A percentile compares a stretch with the other conserved stretches of the same genome.
These are phyloP conservation scores for Diospyros kaki DNA, from an alignment of 148 eudicot genomes.

Conservation along the genomic window DNA sequence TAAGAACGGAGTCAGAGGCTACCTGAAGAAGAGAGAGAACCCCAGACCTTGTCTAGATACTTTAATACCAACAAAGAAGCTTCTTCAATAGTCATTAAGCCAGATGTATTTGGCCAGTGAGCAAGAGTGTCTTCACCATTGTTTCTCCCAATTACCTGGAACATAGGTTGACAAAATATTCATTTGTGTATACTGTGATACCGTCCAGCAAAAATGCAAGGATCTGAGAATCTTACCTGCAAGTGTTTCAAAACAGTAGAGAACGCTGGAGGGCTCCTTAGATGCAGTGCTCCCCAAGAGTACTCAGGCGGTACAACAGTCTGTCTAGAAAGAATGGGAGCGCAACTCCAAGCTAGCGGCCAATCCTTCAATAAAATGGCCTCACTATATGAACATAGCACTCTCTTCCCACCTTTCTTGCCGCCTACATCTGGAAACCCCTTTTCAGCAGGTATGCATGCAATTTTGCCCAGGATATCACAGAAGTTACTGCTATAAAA, in stretches of 20 bases:
- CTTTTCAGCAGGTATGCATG: constrained; percentile 86
- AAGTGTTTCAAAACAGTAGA: constrained; percentile 67
- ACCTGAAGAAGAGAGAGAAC: constrained; percentile 86
- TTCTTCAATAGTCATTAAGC: constrained; percentile 74
- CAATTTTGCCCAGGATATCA: constrained; percentile 74
- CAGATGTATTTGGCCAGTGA: constrained; percentile 83
- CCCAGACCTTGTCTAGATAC: constrained; percentile 85
- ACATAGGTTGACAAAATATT: constrained; percentile 11
- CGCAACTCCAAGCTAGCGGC: constrained; percentile 96
- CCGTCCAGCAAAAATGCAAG: neutral
- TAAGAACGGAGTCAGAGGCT: constrained; percentile 15
- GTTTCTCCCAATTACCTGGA: constrained; percentile 79
- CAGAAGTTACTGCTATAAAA: constrained; percentile 86
- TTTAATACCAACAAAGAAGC: constrained; percentile 81
- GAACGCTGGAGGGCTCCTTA: constrained; percentile 86
- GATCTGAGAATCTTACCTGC: constrained; percentile 40
- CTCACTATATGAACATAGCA: constrained; percentile 78
- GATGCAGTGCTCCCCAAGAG: constrained; percentile 84
- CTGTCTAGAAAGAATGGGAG: constrained; percentile 74
- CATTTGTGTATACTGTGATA: neutral
- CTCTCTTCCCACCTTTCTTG: constrained; percentile 80
- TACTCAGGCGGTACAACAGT: constrained; percentile 88
- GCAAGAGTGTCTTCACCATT: constrained; percentile 94
- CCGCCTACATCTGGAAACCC: constrained; percentile 91
- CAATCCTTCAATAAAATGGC: constrained; percentile 88